phyloP scores from a whole-genome alignment of 306 rosid genomes.

The Phaseolus lunatus region DNA sequence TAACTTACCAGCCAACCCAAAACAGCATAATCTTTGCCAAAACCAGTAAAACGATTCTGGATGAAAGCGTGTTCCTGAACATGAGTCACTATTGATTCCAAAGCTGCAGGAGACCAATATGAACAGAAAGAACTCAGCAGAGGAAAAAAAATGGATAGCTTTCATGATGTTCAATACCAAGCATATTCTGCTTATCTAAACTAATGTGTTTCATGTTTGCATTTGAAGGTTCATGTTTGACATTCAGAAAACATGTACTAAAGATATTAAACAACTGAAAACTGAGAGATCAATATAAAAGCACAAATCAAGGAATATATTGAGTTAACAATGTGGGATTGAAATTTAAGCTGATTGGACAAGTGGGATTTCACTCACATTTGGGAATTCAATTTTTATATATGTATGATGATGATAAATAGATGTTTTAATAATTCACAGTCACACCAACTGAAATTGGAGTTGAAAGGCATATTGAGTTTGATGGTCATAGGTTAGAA shows the following conservation, averaged over 20 bases:
- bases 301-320: not conserved
- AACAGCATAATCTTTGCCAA: slow-evolving; percentile 66
- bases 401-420: no score
- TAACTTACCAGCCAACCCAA: slow-evolving; percentile 85
- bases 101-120: slow-evolving; percentile 56
- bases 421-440: not conserved
- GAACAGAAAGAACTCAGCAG: slow-evolving; percentile 32
- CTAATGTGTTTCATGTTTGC: not conserved
- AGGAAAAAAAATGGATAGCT: not conserved
- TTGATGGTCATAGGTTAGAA: not conserved
- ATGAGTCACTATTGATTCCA: slow-evolving; percentile 54
- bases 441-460: not conserved
- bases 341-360: not conserved
- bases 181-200: not conserved
- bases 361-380: no score
- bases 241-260: not conserved
- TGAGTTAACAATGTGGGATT: not conserved
- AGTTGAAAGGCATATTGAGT: not conserved
- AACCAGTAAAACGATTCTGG: slow-evolving; percentile 66
- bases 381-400: no score
- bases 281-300: not conserved
- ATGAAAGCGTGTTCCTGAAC: slow-evolving; percentile 80
- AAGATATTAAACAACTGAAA: not conserved
- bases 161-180: not conserved
- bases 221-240: not conserved